Evolutionary conservation across 2,329 filamentous ascomycete genomes (phyloP), one percentile per base, ranked within the genome.

Genomic region (Aspergillus japonicus): DNA sequence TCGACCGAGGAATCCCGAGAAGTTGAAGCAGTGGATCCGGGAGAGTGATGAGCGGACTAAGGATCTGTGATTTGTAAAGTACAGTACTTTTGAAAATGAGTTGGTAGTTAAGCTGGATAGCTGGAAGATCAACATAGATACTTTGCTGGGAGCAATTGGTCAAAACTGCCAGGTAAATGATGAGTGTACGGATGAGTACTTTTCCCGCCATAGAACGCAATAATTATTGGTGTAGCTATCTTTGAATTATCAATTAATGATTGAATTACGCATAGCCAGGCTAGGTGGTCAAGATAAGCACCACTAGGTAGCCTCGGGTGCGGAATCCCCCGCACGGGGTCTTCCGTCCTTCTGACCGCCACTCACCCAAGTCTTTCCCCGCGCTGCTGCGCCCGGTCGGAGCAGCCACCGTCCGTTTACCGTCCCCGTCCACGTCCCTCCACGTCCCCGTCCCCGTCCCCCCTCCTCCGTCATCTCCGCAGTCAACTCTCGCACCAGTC

Each of bases 1-100:
- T 58, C 76, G 73, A 62, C 75, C 81, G 4, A 76, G 85, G 47
- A 75, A 85, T 65, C 72, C 76, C 62, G 69, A 63, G 44, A 73
- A 69, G 64, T 62, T 87, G 61, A 73, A 80, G 66, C 62, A 74
- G 64, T 87, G 85, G 85, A 83, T 87, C 64, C 70, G 68, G 0
- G 80, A 74, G 60, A 83, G 82, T 26, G 82, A 85, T 39, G 80
- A 81, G 62, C 76, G 81, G 64, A 85, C 82, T 3, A 80, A 77
- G 64, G 73, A 81, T 62, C 64, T 82, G 56, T 82, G 66, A 73
- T 5, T 35, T 33, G 31, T 33, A 33, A 2, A 33, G 33, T 35
- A 16, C 10, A 35, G 33, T 16, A 26, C 8, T 8, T 8, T 26
- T 8, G 26, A 26, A 8, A 23, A 23, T 23, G 3, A 23, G 23